Evolutionary conservation across 2,329 filamentous ascomycete species (phyloP), one percentile per base, ranked within the genome.

Genomic region (Pseudogymnoascus sp.): DNA sequence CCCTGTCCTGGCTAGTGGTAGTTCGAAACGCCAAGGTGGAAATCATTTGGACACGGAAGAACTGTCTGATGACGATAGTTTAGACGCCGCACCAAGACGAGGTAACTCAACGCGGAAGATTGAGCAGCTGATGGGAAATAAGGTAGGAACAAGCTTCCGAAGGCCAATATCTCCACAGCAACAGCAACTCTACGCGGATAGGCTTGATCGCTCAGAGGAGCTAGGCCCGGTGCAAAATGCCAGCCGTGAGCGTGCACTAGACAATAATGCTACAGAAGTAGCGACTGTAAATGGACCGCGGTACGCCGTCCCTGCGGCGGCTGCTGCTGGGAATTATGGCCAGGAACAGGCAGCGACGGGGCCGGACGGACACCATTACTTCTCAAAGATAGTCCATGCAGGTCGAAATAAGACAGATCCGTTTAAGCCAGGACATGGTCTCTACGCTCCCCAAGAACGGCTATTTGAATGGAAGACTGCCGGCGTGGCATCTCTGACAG

Each of bases 381-480:
- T 74, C 21, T 62, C 69, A 8, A 65, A 69, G 43, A 55, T 74
- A 2, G 41, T 74, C 4, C 71, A 74, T 63, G 62, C 37, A 45
- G 58, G 58, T 10, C 71, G 66, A 7, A 43, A 52, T 21, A 49
- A 6, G 43, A 63, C 62, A 10, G 66, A 68, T 37, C 65, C 68
- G 14, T 64, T 74, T 49, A 68, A 72, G n/a, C 82, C 8, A 78
- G 83, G 35, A 74, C 63, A 81, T 61, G 81, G 81, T 14, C 72
- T 82, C 38, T 91, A 90, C 70, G 74, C 83, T 31, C 78, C 82
- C 3, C 80, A 84, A 0, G 75, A 78, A 62, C 85, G 84, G 69
- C 76, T 92, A 6, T 83, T 90, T 35, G 89, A 92, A 71, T 92
- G 89, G 88, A 87, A 83, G 71, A 85, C 85, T 69, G 87, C 81